phyloP scores from a whole-genome alignment of 140 eudicot species.

The Senecio squalidus region DNA sequence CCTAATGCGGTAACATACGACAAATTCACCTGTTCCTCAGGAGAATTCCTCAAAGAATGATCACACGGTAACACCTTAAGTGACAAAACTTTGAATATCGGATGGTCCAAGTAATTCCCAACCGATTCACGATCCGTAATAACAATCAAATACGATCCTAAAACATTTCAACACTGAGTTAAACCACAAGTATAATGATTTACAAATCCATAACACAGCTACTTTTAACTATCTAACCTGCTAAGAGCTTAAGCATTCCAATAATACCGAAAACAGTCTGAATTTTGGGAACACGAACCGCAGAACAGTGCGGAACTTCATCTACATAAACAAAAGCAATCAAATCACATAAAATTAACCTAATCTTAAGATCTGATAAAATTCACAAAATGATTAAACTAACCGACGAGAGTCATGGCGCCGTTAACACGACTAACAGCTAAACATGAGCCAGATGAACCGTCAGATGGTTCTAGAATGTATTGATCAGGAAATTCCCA shows the following conservation, averaged over 20 bases:
- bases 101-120: slow-evolving; percentile 78
- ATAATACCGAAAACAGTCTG: slow-evolving; percentile 72
- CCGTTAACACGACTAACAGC: slow-evolving; percentile 70
- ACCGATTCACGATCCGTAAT: slow-evolving; percentile 66
- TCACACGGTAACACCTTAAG: slow-evolving; percentile 74
- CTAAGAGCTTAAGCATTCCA: slow-evolving; percentile 84
- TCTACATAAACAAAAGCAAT: slow-evolving; percentile 29
- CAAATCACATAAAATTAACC: background rate
- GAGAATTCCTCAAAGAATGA: slow-evolving; percentile 56
- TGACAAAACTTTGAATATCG: slow-evolving; percentile 63
- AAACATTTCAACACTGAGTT: background rate
- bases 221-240: slow-evolving; percentile 42
- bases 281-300: slow-evolving; percentile 53
- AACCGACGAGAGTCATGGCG: slow-evolving; percentile 59
- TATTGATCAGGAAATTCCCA: slow-evolving; percentile 87
- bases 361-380: background rate
- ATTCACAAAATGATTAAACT: background rate
- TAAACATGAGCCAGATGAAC: slow-evolving; percentile 65
- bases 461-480: slow-evolving; percentile 86
- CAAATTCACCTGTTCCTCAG: slow-evolving; percentile 58
- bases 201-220: background rate
- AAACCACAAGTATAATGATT: slow-evolving; percentile 1
- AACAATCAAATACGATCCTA: slow-evolving; percentile 73
- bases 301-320: slow-evolving; percentile 47
- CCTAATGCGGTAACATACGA: background rate